These are phyloP conservation scores for Chaetomium strumarium DNA, from an alignment of 2,329 filamentous ascomycete genomes.

Conservation along the genomic window DNA sequence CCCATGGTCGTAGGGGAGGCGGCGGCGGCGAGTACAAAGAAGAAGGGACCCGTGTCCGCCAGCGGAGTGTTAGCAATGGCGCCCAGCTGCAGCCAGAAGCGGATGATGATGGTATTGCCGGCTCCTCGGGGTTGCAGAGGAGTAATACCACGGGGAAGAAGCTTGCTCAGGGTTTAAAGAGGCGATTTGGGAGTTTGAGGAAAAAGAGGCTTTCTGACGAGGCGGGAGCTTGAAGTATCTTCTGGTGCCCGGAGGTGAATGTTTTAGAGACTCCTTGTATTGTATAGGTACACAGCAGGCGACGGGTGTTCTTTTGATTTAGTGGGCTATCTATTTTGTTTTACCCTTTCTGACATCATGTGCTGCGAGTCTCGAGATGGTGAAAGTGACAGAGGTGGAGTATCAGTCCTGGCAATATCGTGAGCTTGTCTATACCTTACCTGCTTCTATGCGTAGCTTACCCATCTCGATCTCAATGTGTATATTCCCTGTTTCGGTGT, in stretches of 20 bases:
- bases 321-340: no score
- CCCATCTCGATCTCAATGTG: no score
- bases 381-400: no score
- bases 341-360: no score
- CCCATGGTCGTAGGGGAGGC: not conserved
- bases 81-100: conserved; percentile 15
- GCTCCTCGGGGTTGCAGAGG: conserved; percentile 28
- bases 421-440: no score
- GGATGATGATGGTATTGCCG: not conserved
- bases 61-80: conserved; percentile 40
- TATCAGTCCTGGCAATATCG: no score
- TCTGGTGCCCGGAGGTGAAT: not conserved
- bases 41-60: conserved; percentile 29
- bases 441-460: no score
- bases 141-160: conserved; percentile 40
- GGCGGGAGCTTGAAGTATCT: not conserved
- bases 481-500: no score
- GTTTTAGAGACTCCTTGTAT: not conserved
- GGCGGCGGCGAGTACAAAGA: conserved; percentile 18
- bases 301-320: not conserved
- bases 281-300: not conserved
- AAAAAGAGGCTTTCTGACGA: conserved; percentile 32
- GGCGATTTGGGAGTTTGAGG: conserved; percentile 48
- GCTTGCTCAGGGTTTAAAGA: conserved; percentile 47
- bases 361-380: no score